These are phyloP conservation scores for Petunia secreta DNA, from an alignment of 257 asterid species.

Conservation along the genomic window DNA sequence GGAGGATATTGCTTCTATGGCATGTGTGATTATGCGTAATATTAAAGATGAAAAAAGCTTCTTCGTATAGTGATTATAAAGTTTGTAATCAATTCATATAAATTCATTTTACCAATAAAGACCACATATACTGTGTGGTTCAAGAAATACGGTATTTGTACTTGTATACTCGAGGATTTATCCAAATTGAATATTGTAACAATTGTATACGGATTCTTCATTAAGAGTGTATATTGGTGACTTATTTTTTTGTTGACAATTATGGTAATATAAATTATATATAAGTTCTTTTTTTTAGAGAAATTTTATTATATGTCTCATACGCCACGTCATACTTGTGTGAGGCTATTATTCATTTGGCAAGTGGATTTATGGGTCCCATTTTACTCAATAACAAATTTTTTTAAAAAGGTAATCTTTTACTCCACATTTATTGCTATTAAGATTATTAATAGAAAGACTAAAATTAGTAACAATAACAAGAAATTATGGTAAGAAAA, in stretches of 20 bases:
- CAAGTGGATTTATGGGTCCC: too few species aligned
- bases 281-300: too few species aligned
- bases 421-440: too few species aligned
- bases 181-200: background rate
- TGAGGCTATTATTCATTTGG: too few species aligned
- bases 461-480: too few species aligned
- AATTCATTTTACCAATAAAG: background rate
- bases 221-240: background rate
- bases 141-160: background rate
- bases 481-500: too few species aligned
- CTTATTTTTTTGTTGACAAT: background rate
- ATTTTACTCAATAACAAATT: too few species aligned
- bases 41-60: background rate
- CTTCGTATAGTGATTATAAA: background rate
- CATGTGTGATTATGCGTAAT: conserved; percentile 61
- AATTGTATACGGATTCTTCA: background rate
- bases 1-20: conserved; percentile 61
- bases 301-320: too few species aligned
- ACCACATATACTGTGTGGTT: conserved; percentile 4
- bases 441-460: too few species aligned
- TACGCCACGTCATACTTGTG: too few species aligned
- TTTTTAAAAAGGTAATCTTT: too few species aligned
- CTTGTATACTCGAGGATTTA: background rate
- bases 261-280: background rate
- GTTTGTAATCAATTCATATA: background rate